Conservation (phyloP, 345 rosid genomes). For the Eucalyptus fibrosa region DNA sequence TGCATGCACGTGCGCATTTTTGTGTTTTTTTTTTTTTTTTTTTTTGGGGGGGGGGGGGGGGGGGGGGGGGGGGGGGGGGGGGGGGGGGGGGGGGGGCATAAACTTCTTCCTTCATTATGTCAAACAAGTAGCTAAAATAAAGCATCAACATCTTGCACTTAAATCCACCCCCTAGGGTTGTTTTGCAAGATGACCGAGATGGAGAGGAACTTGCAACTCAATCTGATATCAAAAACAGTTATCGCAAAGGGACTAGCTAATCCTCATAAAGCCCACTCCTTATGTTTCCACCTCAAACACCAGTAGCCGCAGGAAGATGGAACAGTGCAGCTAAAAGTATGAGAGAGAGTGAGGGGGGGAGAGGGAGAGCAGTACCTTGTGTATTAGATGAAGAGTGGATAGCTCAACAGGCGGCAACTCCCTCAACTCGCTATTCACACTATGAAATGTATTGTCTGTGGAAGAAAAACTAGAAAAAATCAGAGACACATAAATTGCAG, state of each 20-base stretch:
- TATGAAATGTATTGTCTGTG: slow-evolving; percentile 77
- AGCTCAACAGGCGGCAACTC: slow-evolving; percentile 94
- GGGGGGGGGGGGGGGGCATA: background rate
- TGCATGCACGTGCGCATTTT: accelerated
- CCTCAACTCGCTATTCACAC: slow-evolving; percentile 69
- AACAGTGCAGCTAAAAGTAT: background rate
- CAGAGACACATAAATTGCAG: background rate
- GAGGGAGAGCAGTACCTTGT: slow-evolving; percentile 38
- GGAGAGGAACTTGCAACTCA: background rate
- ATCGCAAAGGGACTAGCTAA: background rate
- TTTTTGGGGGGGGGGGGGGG: no score
- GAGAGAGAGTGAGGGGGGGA: background rate
- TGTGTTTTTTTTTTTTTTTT: no score
- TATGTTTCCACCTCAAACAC: background rate
- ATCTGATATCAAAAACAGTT: background rate
- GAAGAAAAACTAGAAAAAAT: background rate
- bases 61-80: no score
- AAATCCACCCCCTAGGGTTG: background rate
- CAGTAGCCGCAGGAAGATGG: background rate
- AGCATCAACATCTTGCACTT: background rate
- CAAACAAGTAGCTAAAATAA: background rate
- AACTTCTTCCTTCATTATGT: background rate
- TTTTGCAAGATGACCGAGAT: background rate
- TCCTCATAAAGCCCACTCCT: background rate
- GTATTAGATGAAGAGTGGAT: slow-evolving; percentile 76